Evolutionary conservation across 306 rosid species (phyloP).

Genomic region (Lagenaria siceraria): DNA sequence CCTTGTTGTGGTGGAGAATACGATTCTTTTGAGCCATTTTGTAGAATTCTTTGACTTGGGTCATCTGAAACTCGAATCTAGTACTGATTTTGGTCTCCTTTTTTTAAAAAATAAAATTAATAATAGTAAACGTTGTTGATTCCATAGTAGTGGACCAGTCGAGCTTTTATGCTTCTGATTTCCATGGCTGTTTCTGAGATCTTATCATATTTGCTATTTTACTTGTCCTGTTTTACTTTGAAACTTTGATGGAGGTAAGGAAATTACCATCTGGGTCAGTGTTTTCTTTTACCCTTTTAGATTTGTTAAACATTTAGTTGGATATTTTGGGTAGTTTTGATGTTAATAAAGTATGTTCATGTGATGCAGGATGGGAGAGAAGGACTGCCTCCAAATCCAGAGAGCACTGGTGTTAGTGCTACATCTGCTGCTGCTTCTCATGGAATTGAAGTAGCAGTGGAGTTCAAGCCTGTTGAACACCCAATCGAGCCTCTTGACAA

Average conservation of each 20-base stretch:
- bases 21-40: not conserved
- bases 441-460: slow-evolving; percentile 84
- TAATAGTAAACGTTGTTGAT: not conserved
- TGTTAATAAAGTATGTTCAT: slow-evolving; percentile 5
- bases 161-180: not conserved
- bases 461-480: slow-evolving; percentile 93
- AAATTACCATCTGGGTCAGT: not conserved
- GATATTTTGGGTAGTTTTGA: slow-evolving; percentile 3
- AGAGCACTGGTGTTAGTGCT: slow-evolving; percentile 24
- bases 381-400: slow-evolving; percentile 41
- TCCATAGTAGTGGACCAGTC: not conserved
- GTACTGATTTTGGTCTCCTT: not conserved
- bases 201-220: not conserved
- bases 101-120: not conserved
- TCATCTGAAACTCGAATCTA: not conserved
- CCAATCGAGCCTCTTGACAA: slow-evolving; percentile 76
- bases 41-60: slow-evolving; percentile 1
- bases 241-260: not conserved
- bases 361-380: slow-evolving; percentile 70
- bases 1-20: not conserved
- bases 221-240: not conserved
- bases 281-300: not conserved
- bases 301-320: not conserved
- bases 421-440: slow-evolving; percentile 43
- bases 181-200: slow-evolving; percentile 1